These are phyloP conservation scores for Gloeophyllum trabeum DNA, from an alignment of 768 basidiomycete genomes.

Conservation along the genomic window DNA sequence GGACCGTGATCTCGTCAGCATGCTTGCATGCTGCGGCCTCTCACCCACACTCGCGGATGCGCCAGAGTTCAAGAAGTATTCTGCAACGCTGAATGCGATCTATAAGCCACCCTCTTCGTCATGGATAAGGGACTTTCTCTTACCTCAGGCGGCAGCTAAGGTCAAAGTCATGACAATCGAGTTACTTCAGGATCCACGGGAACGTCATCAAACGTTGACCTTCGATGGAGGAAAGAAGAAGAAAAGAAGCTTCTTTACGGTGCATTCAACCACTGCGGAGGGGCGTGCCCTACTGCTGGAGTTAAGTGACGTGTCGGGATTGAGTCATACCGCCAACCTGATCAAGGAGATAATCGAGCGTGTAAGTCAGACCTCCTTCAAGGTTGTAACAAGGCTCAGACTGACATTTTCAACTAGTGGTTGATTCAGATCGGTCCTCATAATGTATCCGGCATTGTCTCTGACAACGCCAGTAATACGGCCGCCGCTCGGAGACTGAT, in stretches of 20 bases:
- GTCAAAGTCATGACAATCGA: neutral
- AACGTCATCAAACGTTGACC: neutral
- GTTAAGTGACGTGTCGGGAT: neutral
- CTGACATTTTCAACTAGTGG: neutral
- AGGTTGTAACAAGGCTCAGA: neutral
- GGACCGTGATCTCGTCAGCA: neutral
- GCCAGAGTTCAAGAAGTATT: neutral
- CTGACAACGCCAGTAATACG: neutral
- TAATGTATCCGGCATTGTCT: neutral
- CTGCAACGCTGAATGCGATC: conserved; percentile 1
- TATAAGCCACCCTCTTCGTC: neutral
- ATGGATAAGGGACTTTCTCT: neutral
- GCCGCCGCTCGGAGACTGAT: neutral
- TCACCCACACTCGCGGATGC: neutral
- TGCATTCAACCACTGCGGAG: neutral
- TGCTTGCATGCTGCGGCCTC: neutral
- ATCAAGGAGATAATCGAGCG: neutral
- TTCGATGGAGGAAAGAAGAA: neutral
- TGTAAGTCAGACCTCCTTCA: neutral
- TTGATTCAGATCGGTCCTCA: neutral
- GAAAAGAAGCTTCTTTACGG: neutral
- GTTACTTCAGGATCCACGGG: neutral
- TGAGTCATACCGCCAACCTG: neutral
- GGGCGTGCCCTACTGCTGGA: neutral
- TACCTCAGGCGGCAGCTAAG: neutral